Evolutionary conservation across 108 stramenopile species (phyloP), one percentile per base, ranked within the genome.

Genomic region (Cyclotella atomus): DNA sequence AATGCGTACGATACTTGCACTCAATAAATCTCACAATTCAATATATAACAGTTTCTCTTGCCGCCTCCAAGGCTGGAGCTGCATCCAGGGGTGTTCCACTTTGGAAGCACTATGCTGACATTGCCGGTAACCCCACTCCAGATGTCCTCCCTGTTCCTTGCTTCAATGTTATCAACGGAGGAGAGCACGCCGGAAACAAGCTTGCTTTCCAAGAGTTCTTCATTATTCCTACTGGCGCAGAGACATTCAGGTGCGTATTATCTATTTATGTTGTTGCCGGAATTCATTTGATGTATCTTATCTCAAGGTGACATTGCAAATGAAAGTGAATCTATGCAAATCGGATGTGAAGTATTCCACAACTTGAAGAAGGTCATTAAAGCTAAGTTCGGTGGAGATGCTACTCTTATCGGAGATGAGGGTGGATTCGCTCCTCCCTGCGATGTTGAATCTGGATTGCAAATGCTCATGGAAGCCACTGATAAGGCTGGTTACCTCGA

Each of bases 131-230:
- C 87, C 86, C 92, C 49, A 89, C 85, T 36, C 91, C 91, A 24
- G 86, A 94, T 64, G 91, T 91, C 71, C 81, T 99, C 54, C 99
- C 99, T 27, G 98, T 99, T 55, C 99, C 99, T 21, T 96, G 98
- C 77, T 99, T 99, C 95, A 99, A 99, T 85, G 99, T 99, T 23
- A 99, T 99, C 89, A 99, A 99, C 79, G 99, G 99, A 59, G 99
- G 99, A 47, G 91, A 93, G 68, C 99, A 99, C 76, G 99, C 99
- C 33, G 99, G 99, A 64, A 99, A 99, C 89, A 91, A 85, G 71
- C 88, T 99, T 35, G 96, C 99, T 25, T 99, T 99, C 82, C 98
- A 99, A 83, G 99, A 99, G 85, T 99, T 98, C 94, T 98, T 99
- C 82, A 94, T 99, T 83, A 96, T 99, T 75, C 99, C 99, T 34